A percentile compares a stretch with the other conserved stretches of the same genome.
phyloP scores from a whole-genome alignment of 441 rosid species.

The Eruca vesicaria region DNA sequence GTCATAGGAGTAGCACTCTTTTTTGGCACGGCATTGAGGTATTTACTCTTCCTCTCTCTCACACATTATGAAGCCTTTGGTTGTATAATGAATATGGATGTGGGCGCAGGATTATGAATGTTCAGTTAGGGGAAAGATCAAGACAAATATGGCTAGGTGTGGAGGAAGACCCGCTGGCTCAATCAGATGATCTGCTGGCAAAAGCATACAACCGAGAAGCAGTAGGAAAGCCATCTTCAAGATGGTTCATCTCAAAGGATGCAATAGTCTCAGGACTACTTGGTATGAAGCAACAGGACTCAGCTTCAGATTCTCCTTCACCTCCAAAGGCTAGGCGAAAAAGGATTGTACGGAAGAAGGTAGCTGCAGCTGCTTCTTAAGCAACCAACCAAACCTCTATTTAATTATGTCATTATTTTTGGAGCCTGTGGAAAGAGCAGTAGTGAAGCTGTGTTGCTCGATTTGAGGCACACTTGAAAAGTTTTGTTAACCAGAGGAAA shows the following conservation, averaged over 20 bases:
- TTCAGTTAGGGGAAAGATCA: slow-evolving; percentile 65
- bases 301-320: slow-evolving; percentile 42
- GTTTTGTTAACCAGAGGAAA: no score
- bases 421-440: slow-evolving; percentile 21
- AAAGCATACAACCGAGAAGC: slow-evolving; percentile 65
- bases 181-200: slow-evolving; percentile 59
- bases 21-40: slow-evolving; percentile 88
- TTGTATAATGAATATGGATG: slow-evolving; percentile 11
- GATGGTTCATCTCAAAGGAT: slow-evolving; percentile 87
- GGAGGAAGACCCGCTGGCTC: slow-evolving; percentile 82
- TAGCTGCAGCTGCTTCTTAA: slow-evolving; percentile 40
- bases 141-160: slow-evolving; percentile 90
- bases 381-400: background rate
- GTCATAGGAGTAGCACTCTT: slow-evolving; percentile 88
- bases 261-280: slow-evolving; percentile 75
- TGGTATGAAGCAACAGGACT: slow-evolving; percentile 71
- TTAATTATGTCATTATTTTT: background rate
- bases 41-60: background rate
- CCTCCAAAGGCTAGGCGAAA: slow-evolving; percentile 75
- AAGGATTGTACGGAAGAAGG: slow-evolving; percentile 87
- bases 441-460: background rate
- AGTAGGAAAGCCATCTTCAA: slow-evolving; percentile 46
- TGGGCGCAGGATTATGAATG: slow-evolving; percentile 67
- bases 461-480: no score
- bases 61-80: background rate